A percentile compares a stretch with the other conserved stretches of the same genome.
phyloP scores from a whole-genome alignment of 352 stramenopile species.

The Globisporangium camurandrum region DNA sequence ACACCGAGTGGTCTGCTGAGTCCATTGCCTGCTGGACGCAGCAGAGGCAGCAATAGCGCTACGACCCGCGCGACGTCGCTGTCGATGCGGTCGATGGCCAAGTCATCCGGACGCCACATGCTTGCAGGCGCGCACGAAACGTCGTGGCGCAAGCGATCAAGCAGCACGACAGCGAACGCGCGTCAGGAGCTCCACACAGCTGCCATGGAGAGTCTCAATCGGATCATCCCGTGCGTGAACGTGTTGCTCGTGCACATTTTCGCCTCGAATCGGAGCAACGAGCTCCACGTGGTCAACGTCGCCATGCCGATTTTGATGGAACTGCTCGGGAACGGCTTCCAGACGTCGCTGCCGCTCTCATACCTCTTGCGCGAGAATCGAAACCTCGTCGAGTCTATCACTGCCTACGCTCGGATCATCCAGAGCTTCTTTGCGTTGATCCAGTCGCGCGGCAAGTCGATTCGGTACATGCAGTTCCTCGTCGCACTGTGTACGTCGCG shows the following conservation, averaged over 20 bases:
- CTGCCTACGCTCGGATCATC: conserved; percentile 46
- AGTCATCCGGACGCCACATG: conserved; percentile 9
- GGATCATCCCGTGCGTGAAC: conserved; percentile 50
- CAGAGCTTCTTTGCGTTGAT: conserved; percentile 72
- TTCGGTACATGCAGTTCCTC: conserved; percentile 71
- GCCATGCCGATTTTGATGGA: conserved; percentile 64
- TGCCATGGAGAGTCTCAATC: conserved; percentile 48
- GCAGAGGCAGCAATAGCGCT: neutral
- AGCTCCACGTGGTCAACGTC: conserved; percentile 45
- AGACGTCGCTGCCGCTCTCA: conserved; percentile 56
- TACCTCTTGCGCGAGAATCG: conserved; percentile 62
- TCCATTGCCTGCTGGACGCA: neutral
- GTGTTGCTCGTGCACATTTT: conserved; percentile 56
- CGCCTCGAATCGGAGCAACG: conserved; percentile 42
- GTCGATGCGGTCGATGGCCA: neutral
- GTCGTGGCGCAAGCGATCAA: conserved; percentile 25
- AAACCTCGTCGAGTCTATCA: conserved; percentile 69
- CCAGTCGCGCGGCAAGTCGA: conserved; percentile 51
- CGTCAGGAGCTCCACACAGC: conserved; percentile 22
- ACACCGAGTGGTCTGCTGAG: neutral
- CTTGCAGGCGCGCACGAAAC: conserved; percentile 16
- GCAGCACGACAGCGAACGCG: conserved; percentile 8
- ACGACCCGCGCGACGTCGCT: neutral
- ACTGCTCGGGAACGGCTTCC: conserved; percentile 63
- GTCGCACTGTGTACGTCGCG: conserved; percentile 56